Evolutionary conservation across 2,329 filamentous ascomycete genomes (phyloP).

Genomic region (Diaporthe sp.): DNA sequence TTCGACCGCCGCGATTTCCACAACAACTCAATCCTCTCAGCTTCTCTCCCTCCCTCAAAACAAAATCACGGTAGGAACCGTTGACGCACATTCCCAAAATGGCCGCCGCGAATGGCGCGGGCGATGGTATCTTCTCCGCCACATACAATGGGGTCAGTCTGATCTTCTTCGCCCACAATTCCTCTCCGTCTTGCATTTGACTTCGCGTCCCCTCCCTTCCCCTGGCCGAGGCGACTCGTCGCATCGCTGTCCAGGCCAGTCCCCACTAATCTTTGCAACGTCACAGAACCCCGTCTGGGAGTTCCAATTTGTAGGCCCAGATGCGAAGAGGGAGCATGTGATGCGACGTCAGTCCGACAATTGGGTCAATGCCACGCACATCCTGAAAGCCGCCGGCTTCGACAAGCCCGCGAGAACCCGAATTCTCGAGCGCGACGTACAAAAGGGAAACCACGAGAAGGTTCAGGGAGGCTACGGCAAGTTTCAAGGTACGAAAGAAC

Average conservation of each 20-base stretch:
- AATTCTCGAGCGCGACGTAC: conserved; percentile 95
- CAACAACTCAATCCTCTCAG: too few species aligned
- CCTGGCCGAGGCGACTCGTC: not conserved
- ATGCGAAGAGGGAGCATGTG: conserved; percentile 81
- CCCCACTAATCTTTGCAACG: not conserved
- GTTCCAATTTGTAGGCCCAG: conserved; percentile 79
- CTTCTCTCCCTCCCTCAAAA: not conserved
- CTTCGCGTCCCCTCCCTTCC: conserved; percentile 4
- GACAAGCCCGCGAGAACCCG: conserved; percentile 96
- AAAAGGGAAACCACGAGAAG: conserved; percentile 96
- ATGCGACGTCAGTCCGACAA: conserved; percentile 94
- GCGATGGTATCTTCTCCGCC: conserved; percentile 70
- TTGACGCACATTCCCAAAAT: conserved; percentile 45
- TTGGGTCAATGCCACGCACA: conserved; percentile 99
- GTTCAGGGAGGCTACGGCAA: conserved; percentile 98
- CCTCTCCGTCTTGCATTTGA: conserved; percentile 15
- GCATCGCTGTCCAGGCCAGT: not conserved
- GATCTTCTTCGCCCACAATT: not conserved
- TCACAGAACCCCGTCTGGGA: conserved; percentile 92
- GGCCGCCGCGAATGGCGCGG: conserved; percentile 54
- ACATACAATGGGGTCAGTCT: conserved; percentile 75
- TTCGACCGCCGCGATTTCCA: not conserved
- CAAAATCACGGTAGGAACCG: not conserved
- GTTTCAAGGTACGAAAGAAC: conserved; percentile 79
- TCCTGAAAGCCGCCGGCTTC: conserved; percentile 95